These are phyloP conservation scores for Colletotrichum sp. DNA, from an alignment of 2,329 filamentous ascomycete species.

Conservation along the genomic window DNA sequence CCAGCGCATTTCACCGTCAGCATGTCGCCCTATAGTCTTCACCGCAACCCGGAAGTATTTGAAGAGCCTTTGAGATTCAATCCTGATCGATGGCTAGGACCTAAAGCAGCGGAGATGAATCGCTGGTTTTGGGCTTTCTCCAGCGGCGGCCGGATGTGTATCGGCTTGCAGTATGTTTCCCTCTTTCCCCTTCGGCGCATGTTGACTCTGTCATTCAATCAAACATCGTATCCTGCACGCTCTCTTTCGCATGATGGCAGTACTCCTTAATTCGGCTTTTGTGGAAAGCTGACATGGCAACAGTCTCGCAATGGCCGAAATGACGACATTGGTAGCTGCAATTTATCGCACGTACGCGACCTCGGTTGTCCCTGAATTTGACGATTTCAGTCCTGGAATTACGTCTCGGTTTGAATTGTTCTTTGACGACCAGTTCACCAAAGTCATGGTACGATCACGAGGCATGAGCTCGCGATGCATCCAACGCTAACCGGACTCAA, in stretches of 20 bases:
- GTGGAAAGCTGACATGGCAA: not conserved
- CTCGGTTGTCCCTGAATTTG: not conserved
- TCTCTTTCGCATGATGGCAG: not conserved
- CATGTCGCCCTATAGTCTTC: not conserved
- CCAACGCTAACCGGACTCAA: not conserved
- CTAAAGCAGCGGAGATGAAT: not conserved
- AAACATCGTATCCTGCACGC: not conserved
- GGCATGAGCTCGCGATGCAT: not conserved
- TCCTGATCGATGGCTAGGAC: not conserved
- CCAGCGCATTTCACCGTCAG: not conserved
- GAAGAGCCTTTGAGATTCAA: not conserved
- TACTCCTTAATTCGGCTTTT: not conserved
- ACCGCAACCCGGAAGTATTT: not conserved
- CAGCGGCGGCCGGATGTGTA: not conserved
- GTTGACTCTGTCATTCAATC: rapidly evolving
- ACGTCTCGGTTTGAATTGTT: not conserved
- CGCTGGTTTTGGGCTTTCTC: not conserved
- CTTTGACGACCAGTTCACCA: not conserved
- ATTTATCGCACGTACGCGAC: not conserved
- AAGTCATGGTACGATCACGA: not conserved
- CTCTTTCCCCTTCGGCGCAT: not conserved
- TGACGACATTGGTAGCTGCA: not conserved
- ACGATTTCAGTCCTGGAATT: not conserved
- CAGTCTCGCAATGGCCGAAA: not conserved
- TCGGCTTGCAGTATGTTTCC: not conserved